Base-by-base conservation (phyloP, 2,329 filamentous ascomycete genomes). In the Scytalidium sp. region DNA sequence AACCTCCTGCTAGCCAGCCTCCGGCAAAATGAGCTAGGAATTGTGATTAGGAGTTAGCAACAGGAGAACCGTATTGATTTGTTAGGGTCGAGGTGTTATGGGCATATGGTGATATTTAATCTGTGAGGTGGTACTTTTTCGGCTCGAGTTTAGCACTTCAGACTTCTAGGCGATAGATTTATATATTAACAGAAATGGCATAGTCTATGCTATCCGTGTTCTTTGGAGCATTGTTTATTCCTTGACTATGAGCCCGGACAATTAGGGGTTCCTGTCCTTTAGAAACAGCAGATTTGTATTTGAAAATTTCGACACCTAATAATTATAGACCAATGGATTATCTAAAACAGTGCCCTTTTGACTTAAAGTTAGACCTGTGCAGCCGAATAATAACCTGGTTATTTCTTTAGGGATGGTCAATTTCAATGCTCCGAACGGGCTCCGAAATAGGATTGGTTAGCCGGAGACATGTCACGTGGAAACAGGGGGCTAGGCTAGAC, bases 1-100 rank as follows among this genome's bases (percentile, higher is more conserved):
- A 96, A 67, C 89, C 90, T 15, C 82, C 84, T 13, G 69, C 75
- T 40, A 67, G 74, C 21, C 69, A 72, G 53, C 64, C 69, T 19
- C 46, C 57, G 56, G 43, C 51, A 17, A 62, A 61, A 51, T 58
- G 50, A 54, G 36, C 11, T n/a, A 15, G 13, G 15, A 15, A n/a
- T n/a, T 36, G 32, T 36, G 32, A 36, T 36, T 10, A 36, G 32
- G 32, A 36, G 17, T 36, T 10, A 7, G 32, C 17, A 15, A 15
- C 11, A 15, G 32, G 13, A 36, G 8, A n/a, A 36, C 32, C 7
- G 32, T 36, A 9, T n/a, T 15, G 32, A 15, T 36, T n/a, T 8
- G 8, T 9, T 5, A n/a, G 15, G 7, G 13, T 36, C 17, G 32
- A 36, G 32, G 32, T 36, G 32, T 36, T 36, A 15, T 36, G 32